Evolutionary conservation across 305 asterid genomes (phyloP).

Genomic region (Fraxinus nigra): DNA sequence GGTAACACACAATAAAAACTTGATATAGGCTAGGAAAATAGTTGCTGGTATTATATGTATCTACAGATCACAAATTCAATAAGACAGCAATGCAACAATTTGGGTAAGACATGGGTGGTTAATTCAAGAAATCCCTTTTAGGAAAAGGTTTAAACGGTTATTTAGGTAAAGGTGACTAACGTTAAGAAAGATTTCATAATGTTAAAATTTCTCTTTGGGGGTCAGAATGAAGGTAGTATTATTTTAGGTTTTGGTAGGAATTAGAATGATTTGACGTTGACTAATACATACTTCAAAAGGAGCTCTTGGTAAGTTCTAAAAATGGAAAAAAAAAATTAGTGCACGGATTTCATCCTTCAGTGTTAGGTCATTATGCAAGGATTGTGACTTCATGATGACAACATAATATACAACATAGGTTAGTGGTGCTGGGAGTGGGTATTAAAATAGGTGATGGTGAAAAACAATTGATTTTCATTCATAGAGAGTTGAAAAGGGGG

Average conservation of each 20-base stretch:
- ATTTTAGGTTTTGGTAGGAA: not conserved
- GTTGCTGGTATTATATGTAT: not conserved
- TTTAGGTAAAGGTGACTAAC: not conserved
- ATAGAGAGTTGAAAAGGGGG: not conserved
- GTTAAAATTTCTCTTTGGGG: not conserved
- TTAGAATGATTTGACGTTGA: not conserved
- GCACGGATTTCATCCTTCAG: not conserved
- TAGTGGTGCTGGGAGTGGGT: not conserved
- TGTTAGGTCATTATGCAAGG: not conserved
- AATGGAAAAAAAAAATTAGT: not conserved
- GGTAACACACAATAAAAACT: not conserved
- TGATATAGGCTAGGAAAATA: not conserved
- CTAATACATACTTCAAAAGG: not conserved
- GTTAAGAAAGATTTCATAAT: not conserved
- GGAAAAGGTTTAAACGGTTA: not conserved
- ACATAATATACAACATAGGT: not conserved
- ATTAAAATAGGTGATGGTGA: not conserved
- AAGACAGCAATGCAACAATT: not conserved
- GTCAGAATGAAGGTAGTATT: not conserved
- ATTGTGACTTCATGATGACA: not conserved
- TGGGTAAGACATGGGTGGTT: not conserved
- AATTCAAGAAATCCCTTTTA: not conserved
- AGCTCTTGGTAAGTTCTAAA: not conserved
- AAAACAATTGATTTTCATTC: not conserved
- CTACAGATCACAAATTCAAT: not conserved